Evolutionary conservation across 768 basidiomycete genomes (phyloP), one percentile per base, ranked within the genome.

Genomic region (Lyophyllum decastes): DNA sequence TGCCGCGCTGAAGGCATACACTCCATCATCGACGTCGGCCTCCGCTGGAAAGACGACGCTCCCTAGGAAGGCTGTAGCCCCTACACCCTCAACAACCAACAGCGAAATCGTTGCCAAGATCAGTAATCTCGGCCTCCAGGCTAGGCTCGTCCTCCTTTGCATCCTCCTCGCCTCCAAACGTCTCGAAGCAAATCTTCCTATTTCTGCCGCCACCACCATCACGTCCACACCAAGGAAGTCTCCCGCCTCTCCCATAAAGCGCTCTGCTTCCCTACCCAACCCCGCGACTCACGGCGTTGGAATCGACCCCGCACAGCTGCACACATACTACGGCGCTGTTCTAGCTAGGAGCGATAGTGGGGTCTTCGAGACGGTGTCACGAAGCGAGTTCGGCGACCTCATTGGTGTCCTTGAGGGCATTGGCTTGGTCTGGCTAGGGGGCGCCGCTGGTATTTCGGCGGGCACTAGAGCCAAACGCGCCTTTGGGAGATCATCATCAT

Each of bases 311-410:
- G 75, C 78, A 10, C 83, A 84, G 19, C 73, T 94, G 19, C 83
- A 92, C 56, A 65, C 79, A 0, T 91, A 86, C 69, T 93, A 94
- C 63, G 68, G 73, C 35, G 66, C 76, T 2, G 72, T 90, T 47
- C 81, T 94, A 9, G 75, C 76, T 16, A 81, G 88, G 33, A 76
- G 79, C 11, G 83, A 83, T 21, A 75, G 72, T 16, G 81, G 79
- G 16, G 68, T 83, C 4, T 87, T 91, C 59, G 73, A 80, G 2
- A 78, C 88, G 2, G 89, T 88, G 1, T 89, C 87, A 10, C 79
- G 89, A 9, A 89, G 83, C 67, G 91, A 93, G 64, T 92, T 94
- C 61, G 75, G 78, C 0, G 92, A 94, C 62, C 76, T 94, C 2
- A 65, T 89, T 0, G 81, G 83, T 24, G 74, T 93, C 48, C 73